Base-by-base conservation (phyloP, 192 early-diverging fungal species). In the Linnemannia hyalina region DNA sequence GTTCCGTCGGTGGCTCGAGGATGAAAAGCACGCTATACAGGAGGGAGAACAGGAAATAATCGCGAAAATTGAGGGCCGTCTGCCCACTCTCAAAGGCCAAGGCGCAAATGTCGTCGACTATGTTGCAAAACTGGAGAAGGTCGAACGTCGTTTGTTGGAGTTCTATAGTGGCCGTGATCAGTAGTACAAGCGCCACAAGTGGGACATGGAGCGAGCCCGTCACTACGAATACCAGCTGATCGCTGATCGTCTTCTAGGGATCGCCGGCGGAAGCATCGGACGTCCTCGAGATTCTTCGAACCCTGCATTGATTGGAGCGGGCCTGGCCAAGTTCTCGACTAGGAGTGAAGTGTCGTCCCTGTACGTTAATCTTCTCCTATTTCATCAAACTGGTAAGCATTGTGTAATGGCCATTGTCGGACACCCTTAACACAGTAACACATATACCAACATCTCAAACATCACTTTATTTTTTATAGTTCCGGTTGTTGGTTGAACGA, bases 191-290 rank as follows among this genome's bases (percentile, higher is more conserved):
- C 22, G 54, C 40, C 80, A 76, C 52, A 26, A 6, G 11, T 82
- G 52, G 74, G 81, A 77, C 20, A 46, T 41, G 63, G 41, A 32
- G 29, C 29, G 75, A 52, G 49, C 10, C 11, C 49, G 6, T 20
- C 74, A 82, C 8, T 10, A 20, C 7, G 80, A 82, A 22, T 82
- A 72, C 54, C 80, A 72, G 22, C 29, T 75, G 16, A 73, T 82
- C 10, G 80, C 75, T 18, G 35, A 46, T 11, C 76, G 70, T 0
- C 42, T 82, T 68, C 44, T 76, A 8, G 55, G 69, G 7, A 76
- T 76, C 15, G 69, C 76, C 2, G 74, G 75, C n/a, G 75, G 80
- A 36, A 73, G 69, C 35, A 0, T 77, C 35, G 52, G 32, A 7
- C 10, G 35, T 16, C 49, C n/a, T 15, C 47, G 73, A 13, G 52